Percentiles rank a stretch among this genome's conserved stretches.
These are phyloP conservation scores for Hypocrella siamensis DNA, from an alignment of 2,329 filamentous ascomycete genomes.

Conservation along the genomic window DNA sequence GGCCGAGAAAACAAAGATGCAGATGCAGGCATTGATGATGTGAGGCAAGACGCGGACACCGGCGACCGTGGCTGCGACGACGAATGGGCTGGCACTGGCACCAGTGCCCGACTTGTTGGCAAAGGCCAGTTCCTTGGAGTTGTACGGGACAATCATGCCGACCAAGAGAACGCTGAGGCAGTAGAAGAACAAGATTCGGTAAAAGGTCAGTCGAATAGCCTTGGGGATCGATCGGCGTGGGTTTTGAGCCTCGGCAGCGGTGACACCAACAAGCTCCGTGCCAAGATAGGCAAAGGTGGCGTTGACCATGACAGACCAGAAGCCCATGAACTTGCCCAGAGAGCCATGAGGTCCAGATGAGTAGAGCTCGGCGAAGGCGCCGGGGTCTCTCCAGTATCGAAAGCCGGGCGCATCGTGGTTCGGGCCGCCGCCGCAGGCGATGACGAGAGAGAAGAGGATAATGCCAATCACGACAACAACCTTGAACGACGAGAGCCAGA, in stretches of 20 bases:
- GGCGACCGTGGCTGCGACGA: slow-evolving; percentile 53
- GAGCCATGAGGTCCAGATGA: slow-evolving; percentile 7
- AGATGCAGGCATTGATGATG: slow-evolving; percentile 59
- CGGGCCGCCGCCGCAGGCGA: slow-evolving; percentile 50
- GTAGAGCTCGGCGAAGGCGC: slow-evolving; percentile 21
- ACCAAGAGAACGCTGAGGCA: slow-evolving; percentile 56
- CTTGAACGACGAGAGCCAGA: slow-evolving; percentile 52
- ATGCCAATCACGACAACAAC: slow-evolving; percentile 50
- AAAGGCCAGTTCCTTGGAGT: slow-evolving; percentile 43
- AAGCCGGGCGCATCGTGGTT: slow-evolving; percentile 47
- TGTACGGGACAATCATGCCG: slow-evolving; percentile 62
- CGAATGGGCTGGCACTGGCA: slow-evolving; percentile 49
- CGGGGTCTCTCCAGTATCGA: slow-evolving; percentile 49
- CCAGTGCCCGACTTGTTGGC: slow-evolving; percentile 26
- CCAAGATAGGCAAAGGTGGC: slow-evolving; percentile 69
- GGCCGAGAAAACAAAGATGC: slow-evolving; percentile 62
- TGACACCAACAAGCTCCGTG: slow-evolving; percentile 63
- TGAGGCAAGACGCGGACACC: slow-evolving; percentile 46
- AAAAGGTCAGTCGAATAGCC: slow-evolving; percentile 69
- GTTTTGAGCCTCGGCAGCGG: slow-evolving; percentile 66
- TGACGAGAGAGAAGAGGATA: slow-evolving; percentile 47
- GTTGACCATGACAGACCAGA: slow-evolving; percentile 59
- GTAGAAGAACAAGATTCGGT: slow-evolving; percentile 71
- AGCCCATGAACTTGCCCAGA: slow-evolving; percentile 39
- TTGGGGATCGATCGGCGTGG: slow-evolving; percentile 61